Conservation (phyloP, 2,329 filamentous ascomycete genomes). For the Alternaria atra region DNA sequence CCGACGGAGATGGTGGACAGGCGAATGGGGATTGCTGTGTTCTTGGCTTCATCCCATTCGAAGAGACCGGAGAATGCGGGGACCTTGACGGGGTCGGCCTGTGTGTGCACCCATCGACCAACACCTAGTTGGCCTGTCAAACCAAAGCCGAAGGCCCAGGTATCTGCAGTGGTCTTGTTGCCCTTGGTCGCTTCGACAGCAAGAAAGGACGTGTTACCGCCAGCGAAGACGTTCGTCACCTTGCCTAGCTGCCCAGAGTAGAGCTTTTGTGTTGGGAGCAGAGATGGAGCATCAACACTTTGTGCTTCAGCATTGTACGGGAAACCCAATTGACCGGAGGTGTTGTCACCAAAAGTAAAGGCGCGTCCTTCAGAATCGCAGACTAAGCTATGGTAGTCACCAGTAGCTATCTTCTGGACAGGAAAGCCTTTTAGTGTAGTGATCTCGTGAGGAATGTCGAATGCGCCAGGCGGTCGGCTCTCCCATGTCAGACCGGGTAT, state of each 20-base stretch:
- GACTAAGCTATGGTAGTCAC: conserved; percentile 85
- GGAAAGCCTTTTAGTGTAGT: conserved; percentile 74
- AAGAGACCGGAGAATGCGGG: conserved; percentile 83
- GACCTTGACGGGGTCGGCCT: conserved; percentile 78
- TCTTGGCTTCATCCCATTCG: conserved; percentile 82
- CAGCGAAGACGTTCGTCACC: conserved; percentile 82
- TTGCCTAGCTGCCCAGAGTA: conserved; percentile 73
- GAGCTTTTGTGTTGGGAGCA: conserved; percentile 74
- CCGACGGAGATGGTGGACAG: conserved; percentile 78
- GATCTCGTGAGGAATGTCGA: conserved; percentile 85
- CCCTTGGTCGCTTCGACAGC: conserved; percentile 77
- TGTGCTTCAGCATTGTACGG: conserved; percentile 70
- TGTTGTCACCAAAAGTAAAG: conserved; percentile 92
- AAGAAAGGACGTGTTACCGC: conserved; percentile 87
- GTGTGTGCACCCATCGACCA: conserved; percentile 88
- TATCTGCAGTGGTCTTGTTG: conserved; percentile 73
- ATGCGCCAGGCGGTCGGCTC: conserved; percentile 77
- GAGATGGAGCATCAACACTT: conserved; percentile 73
- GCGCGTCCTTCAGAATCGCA: conserved; percentile 78
- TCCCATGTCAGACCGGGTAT: conserved; percentile 83
- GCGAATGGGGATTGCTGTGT: conserved; percentile 78
- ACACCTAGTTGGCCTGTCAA: conserved; percentile 85
- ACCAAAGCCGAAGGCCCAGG: conserved; percentile 87
- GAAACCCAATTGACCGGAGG: conserved; percentile 88
- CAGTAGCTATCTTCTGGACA: conserved; percentile 78